Conservation (phyloP, 2,329 filamentous ascomycete species). For the Tolypocladium pustulatum region DNA sequence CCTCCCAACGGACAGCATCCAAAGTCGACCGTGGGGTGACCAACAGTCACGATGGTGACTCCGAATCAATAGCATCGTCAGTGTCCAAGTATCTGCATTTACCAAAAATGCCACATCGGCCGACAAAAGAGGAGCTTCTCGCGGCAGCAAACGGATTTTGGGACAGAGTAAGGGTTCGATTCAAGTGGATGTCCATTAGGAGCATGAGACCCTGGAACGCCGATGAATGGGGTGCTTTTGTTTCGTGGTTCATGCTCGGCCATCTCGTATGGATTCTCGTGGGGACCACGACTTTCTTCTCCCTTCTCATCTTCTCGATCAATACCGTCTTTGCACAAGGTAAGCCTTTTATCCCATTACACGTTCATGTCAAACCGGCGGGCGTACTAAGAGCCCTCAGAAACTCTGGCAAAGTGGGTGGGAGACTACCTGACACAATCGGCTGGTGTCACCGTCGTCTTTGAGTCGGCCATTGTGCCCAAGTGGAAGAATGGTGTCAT, state of each 20-base stretch:
- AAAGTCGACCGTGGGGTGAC: constrained; percentile 3
- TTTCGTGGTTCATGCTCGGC: constrained; percentile 86
- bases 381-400: constrained; percentile 30
- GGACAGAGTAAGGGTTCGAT: constrained; percentile 78
- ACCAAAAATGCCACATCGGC: constrained; percentile 69
- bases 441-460: constrained; percentile 85
- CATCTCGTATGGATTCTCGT: constrained; percentile 94
- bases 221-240: constrained; percentile 91
- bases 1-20: no score
- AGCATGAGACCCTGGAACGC: constrained; percentile 90
- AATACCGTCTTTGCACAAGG: constrained; percentile 96
- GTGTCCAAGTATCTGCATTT: constrained; percentile 51
- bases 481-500: constrained; percentile 95
- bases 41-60: constrained; percentile 7
- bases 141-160: constrained; percentile 88
- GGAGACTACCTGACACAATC: constrained; percentile 94
- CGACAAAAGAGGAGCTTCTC: constrained; percentile 86
- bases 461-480: constrained; percentile 94
- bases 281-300: constrained; percentile 95
- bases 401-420: constrained; percentile 86
- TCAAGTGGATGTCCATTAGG: constrained; percentile 96
- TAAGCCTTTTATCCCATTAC: constrained; percentile 24
- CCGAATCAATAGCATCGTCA: constrained; percentile 36
- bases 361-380: not conserved
- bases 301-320: constrained; percentile 76